Base-by-base conservation (phyloP, 1,284 basidiomycete species). In the Ganoderma lingzhi region DNA sequence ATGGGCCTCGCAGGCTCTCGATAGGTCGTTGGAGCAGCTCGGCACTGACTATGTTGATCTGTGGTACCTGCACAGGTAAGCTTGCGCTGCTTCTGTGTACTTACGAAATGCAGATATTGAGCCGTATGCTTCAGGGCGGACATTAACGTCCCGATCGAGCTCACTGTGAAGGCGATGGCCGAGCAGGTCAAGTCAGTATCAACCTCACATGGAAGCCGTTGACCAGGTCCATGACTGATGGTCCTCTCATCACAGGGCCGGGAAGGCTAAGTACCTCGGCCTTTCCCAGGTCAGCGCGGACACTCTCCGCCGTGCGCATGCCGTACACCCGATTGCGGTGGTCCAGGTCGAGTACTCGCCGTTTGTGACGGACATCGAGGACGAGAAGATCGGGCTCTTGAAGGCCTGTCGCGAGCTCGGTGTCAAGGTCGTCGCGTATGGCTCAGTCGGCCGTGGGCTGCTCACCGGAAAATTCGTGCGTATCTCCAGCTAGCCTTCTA, bases 261-360 rank as follows among this genome's bases (percentile, higher is more conserved):
- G 89, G n/a, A 90, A 89, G 75, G 84, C 89, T 63, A 86, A 85
- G 67, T 84, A 88, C 75, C 78, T 92, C 28, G 90, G 90, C 0
- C 80, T 92, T 23, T 91, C 88, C 62, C 91, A 93, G 75, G 84
- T 84, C 67, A 87, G 85, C 0, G 84, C 85, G 1, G 80, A 79
- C 2, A 90, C 89, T 0, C 83, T 93, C 14, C 85, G 89, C 6
- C 87, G 90, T 55, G 92, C 92, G 5, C 84, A 88, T 71, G 85
- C 86, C 17, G 83, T 90, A 4, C 86, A 88, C 72, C 87, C 87
- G 0, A 88, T 93, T 71, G 78, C 87, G 1, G 89, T 88, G 3
- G 79, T 92, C 30, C 88, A 93, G 78, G 80, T 90, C 44, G 90
- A 92, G 77, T 88, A 87, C 73, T 89, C 87, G 2, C 88, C 90